Base-by-base conservation (phyloP, 2,329 filamentous ascomycete genomes). In the Exophiala lecanii-corni region DNA sequence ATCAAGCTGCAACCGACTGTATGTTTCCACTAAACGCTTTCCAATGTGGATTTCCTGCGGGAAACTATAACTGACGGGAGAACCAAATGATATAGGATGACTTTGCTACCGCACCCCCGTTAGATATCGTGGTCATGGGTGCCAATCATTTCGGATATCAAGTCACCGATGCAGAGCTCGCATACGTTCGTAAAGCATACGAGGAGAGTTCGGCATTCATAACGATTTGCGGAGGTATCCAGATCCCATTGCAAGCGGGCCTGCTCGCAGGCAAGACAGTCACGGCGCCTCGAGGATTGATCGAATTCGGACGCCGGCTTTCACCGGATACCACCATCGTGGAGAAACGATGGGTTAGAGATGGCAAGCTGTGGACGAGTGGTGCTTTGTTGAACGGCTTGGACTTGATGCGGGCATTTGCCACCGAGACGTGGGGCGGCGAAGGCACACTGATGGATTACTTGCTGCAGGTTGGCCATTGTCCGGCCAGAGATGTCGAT, bases 341-440 rank as follows among this genome's bases (percentile, higher is more conserved):
- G 9, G 51, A 46, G 23, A 57, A 57, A 45, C 54, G 60, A 1
- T 59, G 51, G 42, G 47, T 50, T 7, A 42, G 51, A 1, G 60
- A 62, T 44, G 61, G 60, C 3, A 61, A 62, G 43, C 15, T 63
- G 13, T 63, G 61, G 61, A 62, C 58, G 3, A 59, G 56, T 35
- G 61, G 61, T 4, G 50, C 59, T 13, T 39, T 63, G 47, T 30
- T 60, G 26, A 62, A 62, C 39, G 61, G 61, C 2, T 33, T 55
- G 21, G 61, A 63, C 42, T 40, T 62, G 51, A 64, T 59, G 50
- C 36, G 42, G 5, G 59, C 53, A 10, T 63, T 63, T 46, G 50
- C 41, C 12, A 32, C 30, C 12, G 52, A 57, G 32, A 49, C 48
- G 30, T 62, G 59, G 59, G 57, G 50, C 12, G 51, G 47, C 6